These are phyloP conservation scores for Bathelium albidoporum DNA, from an alignment of 495 filamentous ascomycete species.

Conservation along the genomic window DNA sequence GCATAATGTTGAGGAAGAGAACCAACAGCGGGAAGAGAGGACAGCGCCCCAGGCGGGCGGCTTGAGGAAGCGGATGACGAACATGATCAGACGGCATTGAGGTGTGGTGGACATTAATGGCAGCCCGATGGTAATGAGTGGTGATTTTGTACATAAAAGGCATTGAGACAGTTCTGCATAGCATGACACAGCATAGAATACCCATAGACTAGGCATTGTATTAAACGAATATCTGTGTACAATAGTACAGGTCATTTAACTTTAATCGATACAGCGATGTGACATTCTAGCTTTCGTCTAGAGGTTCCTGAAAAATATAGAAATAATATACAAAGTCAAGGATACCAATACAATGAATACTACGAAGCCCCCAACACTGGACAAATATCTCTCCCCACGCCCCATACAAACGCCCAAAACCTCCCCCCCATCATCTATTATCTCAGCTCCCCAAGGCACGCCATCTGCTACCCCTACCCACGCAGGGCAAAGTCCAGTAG, in stretches of 20 bases:
- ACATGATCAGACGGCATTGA: not conserved
- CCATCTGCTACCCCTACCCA: not conserved
- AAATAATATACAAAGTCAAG: not conserved
- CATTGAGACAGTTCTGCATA: not conserved
- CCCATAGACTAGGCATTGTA: not conserved
- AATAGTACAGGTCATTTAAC: too few species aligned
- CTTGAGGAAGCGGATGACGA: not conserved
- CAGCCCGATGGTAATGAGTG: not conserved
- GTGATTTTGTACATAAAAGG: not conserved
- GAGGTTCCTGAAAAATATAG: not conserved
- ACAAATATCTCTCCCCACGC: too few species aligned
- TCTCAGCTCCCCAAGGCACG: not conserved
- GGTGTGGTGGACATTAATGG: not conserved
- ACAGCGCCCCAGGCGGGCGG: not conserved
- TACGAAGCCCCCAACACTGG: not conserved
- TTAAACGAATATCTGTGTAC: too few species aligned
- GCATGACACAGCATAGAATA: not conserved
- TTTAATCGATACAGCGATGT: too few species aligned
- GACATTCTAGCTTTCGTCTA: too few species aligned
- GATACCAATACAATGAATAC: constrained; percentile 2
- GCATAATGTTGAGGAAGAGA: constrained; percentile 71
- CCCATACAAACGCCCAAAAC: not conserved
- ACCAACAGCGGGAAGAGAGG: constrained; percentile 37
- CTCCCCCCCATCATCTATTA: not conserved
- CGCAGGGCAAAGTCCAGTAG: not conserved